These are phyloP conservation scores for sunflower (Helianthus annuus) DNA, from an alignment of 129 eudicot species.

Conservation along the genomic window DNA sequence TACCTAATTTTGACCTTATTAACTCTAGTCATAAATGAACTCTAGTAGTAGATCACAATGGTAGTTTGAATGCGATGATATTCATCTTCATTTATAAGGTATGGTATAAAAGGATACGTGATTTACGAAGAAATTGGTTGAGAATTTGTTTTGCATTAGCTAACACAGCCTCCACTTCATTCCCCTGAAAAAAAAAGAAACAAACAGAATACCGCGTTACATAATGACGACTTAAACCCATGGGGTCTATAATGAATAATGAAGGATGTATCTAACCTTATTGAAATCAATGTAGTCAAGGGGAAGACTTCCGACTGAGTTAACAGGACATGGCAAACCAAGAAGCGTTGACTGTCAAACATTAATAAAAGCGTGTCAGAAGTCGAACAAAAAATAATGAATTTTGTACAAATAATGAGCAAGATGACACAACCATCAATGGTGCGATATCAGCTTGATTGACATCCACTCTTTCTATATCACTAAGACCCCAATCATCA, in stretches of 20 bases:
- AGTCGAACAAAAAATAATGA: slow-evolving; percentile 7
- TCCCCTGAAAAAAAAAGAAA: slow-evolving; percentile 50
- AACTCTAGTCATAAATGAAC: neutral
- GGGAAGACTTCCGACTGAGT: slow-evolving; percentile 93
- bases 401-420: neutral
- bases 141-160: slow-evolving; percentile 95
- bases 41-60: neutral
- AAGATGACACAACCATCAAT: slow-evolving; percentile 67
- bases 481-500: slow-evolving; percentile 84
- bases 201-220: slow-evolving; percentile 3
- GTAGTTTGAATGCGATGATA: slow-evolving; percentile 12
- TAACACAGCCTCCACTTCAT: slow-evolving; percentile 92
- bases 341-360: slow-evolving; percentile 84
- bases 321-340: slow-evolving; percentile 96
- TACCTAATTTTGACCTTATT: neutral
- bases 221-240: neutral
- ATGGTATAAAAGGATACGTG: slow-evolving; percentile 73
- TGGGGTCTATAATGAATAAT: neutral
- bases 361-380: slow-evolving; percentile 27
- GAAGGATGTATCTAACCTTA: slow-evolving; percentile 44
- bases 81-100: neutral
- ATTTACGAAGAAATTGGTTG: slow-evolving; percentile 82
- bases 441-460: slow-evolving; percentile 99
- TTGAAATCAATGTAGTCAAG: slow-evolving; percentile 66
- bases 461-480: slow-evolving; percentile 86